These are phyloP conservation scores for Blastobotrys muscicola DNA, from an alignment of 805 yeast species.

Conservation along the genomic window DNA sequence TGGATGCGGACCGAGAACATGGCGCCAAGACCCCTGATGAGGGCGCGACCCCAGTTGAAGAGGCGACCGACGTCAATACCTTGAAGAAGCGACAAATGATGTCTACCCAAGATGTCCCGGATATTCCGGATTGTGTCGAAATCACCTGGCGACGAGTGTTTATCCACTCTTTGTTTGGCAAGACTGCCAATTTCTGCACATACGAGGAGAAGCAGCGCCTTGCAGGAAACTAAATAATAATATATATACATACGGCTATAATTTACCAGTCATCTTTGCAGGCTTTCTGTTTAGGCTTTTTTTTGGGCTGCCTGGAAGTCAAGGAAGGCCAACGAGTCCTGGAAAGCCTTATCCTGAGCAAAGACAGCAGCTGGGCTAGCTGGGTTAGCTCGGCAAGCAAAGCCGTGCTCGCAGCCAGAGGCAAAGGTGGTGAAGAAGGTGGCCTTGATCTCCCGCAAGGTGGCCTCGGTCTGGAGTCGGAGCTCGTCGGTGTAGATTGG, in stretches of 20 bases:
- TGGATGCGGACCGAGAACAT: too few species aligned
- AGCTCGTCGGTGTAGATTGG: slow-evolving; percentile 50
- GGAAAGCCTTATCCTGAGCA: slow-evolving; percentile 58
- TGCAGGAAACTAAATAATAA: neutral
- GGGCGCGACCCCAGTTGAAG: too few species aligned
- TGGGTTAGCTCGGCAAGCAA: slow-evolving; percentile 67
- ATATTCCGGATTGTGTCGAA: slow-evolving; percentile 2
- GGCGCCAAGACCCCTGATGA: too few species aligned
- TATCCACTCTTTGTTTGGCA: slow-evolving; percentile 13
- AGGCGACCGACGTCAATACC: too few species aligned
- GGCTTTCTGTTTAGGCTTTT: neutral
- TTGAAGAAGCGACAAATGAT: too few species aligned
- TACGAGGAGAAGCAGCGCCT: neutral
- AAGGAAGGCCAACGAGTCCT: slow-evolving; percentile 17
- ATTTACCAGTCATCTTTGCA: too few species aligned
- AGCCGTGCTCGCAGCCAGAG: slow-evolving; percentile 67
- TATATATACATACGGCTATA: too few species aligned
- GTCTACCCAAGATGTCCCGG: too few species aligned
- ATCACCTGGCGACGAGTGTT: slow-evolving; percentile 16
- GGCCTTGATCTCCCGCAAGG: slow-evolving; percentile 43
- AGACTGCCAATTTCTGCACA: slow-evolving; percentile 10
- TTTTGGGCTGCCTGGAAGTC: slow-evolving; percentile 5
- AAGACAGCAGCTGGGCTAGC: slow-evolving; percentile 42
- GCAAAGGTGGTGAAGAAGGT: slow-evolving; percentile 53
- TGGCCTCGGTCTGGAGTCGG: slow-evolving; percentile 52